Conservation (phyloP, 768 basidiomycete genomes). For the Boletus fagicola region DNA sequence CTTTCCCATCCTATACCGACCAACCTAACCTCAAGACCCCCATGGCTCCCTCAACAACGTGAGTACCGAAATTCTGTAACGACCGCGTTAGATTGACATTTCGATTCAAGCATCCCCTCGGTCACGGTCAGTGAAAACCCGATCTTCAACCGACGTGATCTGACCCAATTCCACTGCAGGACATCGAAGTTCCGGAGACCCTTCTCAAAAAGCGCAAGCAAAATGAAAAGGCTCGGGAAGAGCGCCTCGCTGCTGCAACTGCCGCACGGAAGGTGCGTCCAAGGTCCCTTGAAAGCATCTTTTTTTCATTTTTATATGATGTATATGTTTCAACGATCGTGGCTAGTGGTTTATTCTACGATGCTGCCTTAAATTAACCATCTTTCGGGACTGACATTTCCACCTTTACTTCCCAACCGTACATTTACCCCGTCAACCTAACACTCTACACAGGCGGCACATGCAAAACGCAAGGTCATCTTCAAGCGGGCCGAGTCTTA, state of each 20-base stretch:
- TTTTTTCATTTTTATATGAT: slow-evolving; percentile 55
- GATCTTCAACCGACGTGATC: slow-evolving; percentile 3
- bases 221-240: slow-evolving; percentile 94
- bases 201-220: slow-evolving; percentile 99
- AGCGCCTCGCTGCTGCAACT: slow-evolving; percentile 77
- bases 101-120: slow-evolving; percentile 40
- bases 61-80: slow-evolving; percentile 29
- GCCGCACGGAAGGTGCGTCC: slow-evolving; percentile 85
- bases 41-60: slow-evolving; percentile 57
- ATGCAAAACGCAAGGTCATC: slow-evolving; percentile 93
- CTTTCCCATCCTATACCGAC: slow-evolving; percentile 7
- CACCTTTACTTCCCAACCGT: background rate
- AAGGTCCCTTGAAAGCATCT: slow-evolving; percentile 6
- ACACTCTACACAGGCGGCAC: slow-evolving; percentile 59
- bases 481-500: slow-evolving; percentile 99
- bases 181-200: slow-evolving; percentile 98
- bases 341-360: slow-evolving; percentile 70
- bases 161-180: slow-evolving; percentile 42
- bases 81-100: background rate
- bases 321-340: slow-evolving; percentile 67
- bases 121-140: slow-evolving; percentile 40
- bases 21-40: slow-evolving; percentile 39
- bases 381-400: slow-evolving; percentile 69
- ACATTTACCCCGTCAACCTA: slow-evolving; percentile 12
- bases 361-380: slow-evolving; percentile 85